A percentile compares a stretch with the other conserved stretches of the same genome.
Conservation (phyloP, 1,284 basidiomycete species). For the Cerioporus squamosus region DNA sequence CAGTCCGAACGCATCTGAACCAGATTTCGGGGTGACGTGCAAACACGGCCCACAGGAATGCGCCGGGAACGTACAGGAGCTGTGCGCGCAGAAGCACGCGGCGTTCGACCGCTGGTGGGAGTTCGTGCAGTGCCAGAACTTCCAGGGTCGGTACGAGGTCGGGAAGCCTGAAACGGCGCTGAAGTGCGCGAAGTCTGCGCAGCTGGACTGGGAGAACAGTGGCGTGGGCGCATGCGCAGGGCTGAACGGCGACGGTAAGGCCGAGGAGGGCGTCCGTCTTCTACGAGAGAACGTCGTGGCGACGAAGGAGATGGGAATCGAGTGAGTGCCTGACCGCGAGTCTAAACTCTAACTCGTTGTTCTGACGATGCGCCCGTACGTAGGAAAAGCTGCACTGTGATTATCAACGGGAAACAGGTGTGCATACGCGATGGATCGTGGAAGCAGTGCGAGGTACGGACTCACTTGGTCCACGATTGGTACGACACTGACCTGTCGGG, state of each 20-base stretch:
- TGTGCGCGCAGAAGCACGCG: conserved; percentile 73
- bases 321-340: conserved; percentile 44
- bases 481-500: neutral
- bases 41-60: conserved; percentile 82
- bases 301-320: conserved; percentile 55
- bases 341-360: neutral
- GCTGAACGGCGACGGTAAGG: conserved; percentile 58
- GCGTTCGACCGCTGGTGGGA: conserved; percentile 67
- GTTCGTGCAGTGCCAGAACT: conserved; percentile 80
- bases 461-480: conserved; percentile 8
- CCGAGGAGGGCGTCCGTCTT: conserved; percentile 61
- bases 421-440: conserved; percentile 82
- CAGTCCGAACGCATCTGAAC: conserved; percentile 68
- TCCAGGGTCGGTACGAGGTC: conserved; percentile 63
- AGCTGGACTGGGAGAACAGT: conserved; percentile 72
- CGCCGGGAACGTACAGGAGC: conserved; percentile 85
- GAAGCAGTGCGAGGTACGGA: conserved; percentile 82
- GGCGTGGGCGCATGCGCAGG: conserved; percentile 62
- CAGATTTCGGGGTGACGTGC: conserved; percentile 75
- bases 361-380: conserved; percentile 10
- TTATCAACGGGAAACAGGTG: conserved; percentile 70
- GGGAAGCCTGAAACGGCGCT: conserved; percentile 69
- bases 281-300: conserved; percentile 61
- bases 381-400: conserved; percentile 85
- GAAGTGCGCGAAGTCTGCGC: conserved; percentile 64